Evolutionary conservation across 2,329 filamentous ascomycete genomes (phyloP).

Genomic region (Pyrenophora seminiperda): DNA sequence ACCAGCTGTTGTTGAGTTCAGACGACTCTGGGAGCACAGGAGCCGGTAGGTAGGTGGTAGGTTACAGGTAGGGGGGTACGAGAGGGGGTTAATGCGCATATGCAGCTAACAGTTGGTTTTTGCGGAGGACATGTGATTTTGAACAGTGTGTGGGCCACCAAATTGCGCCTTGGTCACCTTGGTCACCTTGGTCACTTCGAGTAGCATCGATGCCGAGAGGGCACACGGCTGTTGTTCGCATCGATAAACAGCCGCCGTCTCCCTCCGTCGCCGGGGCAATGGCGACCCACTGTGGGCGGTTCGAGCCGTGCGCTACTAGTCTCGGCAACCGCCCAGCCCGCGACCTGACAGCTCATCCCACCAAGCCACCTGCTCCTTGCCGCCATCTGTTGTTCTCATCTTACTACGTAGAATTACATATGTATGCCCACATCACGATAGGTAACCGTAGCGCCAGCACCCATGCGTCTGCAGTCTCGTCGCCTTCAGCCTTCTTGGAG

Average conservation of each 20-base stretch:
- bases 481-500: background rate
- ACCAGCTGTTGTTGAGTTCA: slow-evolving; percentile 16
- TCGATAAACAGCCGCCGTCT: slow-evolving; percentile 29
- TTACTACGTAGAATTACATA: slow-evolving; percentile 1
- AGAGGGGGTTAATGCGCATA: slow-evolving; percentile 32
- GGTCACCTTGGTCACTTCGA: slow-evolving; percentile 14
- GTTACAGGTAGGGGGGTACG: too few species aligned
- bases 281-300: slow-evolving; percentile 11
- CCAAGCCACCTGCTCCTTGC: slow-evolving; percentile 15
- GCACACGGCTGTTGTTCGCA: slow-evolving; percentile 14
- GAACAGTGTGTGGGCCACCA: slow-evolving; percentile 32
- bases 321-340: slow-evolving; percentile 9
- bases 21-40: slow-evolving; percentile 20
- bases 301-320: slow-evolving; percentile 20
- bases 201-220: slow-evolving; percentile 11
- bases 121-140: slow-evolving; percentile 37
- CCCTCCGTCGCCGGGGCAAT: slow-evolving; percentile 24
- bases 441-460: slow-evolving; percentile 5
- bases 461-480: slow-evolving; percentile 1
- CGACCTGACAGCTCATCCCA: slow-evolving; percentile 11
- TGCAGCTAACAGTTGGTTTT: slow-evolving; percentile 35
- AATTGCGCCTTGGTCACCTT: slow-evolving; percentile 19
- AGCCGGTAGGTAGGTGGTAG: slow-evolving; percentile 23
- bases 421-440: slow-evolving; percentile 4
- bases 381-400: background rate